Base-by-base conservation (phyloP, 192 early-diverging fungal species). In the Gigaspora rosea region DNA sequence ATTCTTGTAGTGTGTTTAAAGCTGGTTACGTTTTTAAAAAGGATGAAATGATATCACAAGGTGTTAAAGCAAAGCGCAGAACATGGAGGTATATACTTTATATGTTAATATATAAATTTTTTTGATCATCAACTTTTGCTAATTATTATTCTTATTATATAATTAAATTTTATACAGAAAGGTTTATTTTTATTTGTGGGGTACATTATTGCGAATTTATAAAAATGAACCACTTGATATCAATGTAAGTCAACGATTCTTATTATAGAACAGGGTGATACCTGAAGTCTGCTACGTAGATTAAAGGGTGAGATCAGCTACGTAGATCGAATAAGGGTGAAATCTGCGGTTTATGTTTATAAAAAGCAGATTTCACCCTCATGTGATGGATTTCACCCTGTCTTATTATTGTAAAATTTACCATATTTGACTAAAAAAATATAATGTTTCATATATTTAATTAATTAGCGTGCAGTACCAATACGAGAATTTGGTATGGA, bases 1-100 rank as follows among this genome's bases (percentile, higher is more conserved):
- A 85, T 62, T 62, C 80, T 27, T 85, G 84, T 63, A 76, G 78
- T 13, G 78, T 85, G 15, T 52, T 77, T 22, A 73, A 80, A 22
- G 65, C 58, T 36, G 78, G 75, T 8, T 85, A 75, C 67, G 33
- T 76, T 9, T 12, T 50, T 4, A 68, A 83, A n/a, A 85, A 85
- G 48, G 66, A 76, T 50, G 84, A 85, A 76, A 62, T 75, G 20
- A 62, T 71, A 16, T 32, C 46, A 36, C 73, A 72, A 20, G 69
- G 48, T 2, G 22, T 72, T 5, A 73, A 56, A 67, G 46, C 84
- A 15, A 76, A 67, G 13, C 49, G 77, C 57, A 48, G 84, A 77
- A 79, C 80, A 50, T 85, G 84, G 84, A 81, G 52, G 52, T 56
- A 56, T 4, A 5, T 56, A 56, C 18, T 4, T 27, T 18, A 18